Base-by-base conservation (phyloP, 163 green algal genomes). In the Smithsoniella earleae region DNA sequence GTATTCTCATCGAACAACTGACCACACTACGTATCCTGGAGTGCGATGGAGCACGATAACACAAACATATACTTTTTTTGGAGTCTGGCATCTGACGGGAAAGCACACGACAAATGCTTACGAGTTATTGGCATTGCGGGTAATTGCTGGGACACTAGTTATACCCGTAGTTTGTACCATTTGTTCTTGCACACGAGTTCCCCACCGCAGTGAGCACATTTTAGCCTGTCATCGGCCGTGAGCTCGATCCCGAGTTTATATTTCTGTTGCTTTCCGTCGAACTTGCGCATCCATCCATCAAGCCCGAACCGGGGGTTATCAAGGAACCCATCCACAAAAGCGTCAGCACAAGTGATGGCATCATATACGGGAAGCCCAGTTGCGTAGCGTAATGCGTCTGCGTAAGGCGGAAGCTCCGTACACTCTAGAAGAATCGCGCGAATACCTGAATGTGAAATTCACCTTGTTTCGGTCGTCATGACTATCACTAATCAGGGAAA, bases 351-450 rank as follows among this genome's bases (percentile, higher is more conserved):
- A 18, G 58, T 69, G 58, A 69, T 38, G 27, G 58, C 58, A 13
- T 69, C 58, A 36, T 69, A 69, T 31, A 69, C 58, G 30, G 58
- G 58, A 4, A 69, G 18, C 27, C 34, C 34, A n/a, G 34, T 16
- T 30, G 31, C 10, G 1, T 34, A 36, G 1, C 58, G 58, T 31
- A 69, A 33, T 31, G 58, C 58, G 58, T 69, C 58, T 4, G 58
- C 58, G 34, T 43, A 69, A 18, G 31, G 58, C n/a, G 58, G 58
- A 18, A 69, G 58, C 58, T 69, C 58, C 25, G 58, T 69, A 33
- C 58, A 69, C 58, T 69, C 58, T 3, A 69, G 58, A 16, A 69
- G 58, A 36, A 69, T 69, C 6, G 58, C 58, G n/a, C 58, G 58
- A 33, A 69, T 38, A 1, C 34, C 34, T 49, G 40, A 10, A 49